These are phyloP conservation scores for Theobroma cacao DNA, from an alignment of 345 rosid species.

Conservation along the genomic window DNA sequence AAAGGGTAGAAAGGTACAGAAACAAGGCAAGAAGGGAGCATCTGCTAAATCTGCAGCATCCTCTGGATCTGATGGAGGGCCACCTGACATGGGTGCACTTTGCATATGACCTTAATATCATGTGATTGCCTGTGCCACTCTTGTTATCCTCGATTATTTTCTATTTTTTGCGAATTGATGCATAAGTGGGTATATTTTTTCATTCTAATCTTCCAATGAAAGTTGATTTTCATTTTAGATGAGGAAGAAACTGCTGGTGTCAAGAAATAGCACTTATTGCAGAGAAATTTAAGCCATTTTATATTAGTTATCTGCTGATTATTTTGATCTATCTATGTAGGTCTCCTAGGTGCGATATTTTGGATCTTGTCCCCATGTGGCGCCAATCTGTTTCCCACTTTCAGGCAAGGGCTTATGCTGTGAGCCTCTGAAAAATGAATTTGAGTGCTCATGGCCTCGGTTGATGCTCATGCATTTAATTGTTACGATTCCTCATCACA, in stretches of 20 bases:
- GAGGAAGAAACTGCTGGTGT: not conserved
- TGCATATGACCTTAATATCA: slow-evolving; percentile 49
- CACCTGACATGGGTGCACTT: slow-evolving; percentile 80
- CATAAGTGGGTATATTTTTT: not conserved
- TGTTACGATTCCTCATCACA: not conserved
- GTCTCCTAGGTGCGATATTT: not conserved
- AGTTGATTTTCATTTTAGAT: not conserved
- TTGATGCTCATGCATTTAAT: not conserved
- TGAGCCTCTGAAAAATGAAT: slow-evolving; percentile 7
- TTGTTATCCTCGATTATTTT: not conserved
- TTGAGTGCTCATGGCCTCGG: not conserved
- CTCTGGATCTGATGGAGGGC: slow-evolving; percentile 43
- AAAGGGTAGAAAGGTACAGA: slow-evolving; percentile 56
- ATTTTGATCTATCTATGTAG: not conserved
- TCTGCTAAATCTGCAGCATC: slow-evolving; percentile 30
- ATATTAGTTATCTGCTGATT: not conserved
- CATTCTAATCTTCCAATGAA: not conserved
- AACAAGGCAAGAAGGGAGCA: slow-evolving; percentile 51
- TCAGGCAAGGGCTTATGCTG: not conserved
- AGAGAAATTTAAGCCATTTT: not conserved
- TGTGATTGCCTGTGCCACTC: slow-evolving; percentile 13
- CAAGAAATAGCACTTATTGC: not conserved
- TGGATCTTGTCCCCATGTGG: not conserved
- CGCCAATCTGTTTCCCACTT: not conserved
- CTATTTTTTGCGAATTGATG: not conserved